These are phyloP conservation scores for Pseudogymnoascus destructans DNA, from an alignment of 2,329 filamentous ascomycete species.

Conservation along the genomic window DNA sequence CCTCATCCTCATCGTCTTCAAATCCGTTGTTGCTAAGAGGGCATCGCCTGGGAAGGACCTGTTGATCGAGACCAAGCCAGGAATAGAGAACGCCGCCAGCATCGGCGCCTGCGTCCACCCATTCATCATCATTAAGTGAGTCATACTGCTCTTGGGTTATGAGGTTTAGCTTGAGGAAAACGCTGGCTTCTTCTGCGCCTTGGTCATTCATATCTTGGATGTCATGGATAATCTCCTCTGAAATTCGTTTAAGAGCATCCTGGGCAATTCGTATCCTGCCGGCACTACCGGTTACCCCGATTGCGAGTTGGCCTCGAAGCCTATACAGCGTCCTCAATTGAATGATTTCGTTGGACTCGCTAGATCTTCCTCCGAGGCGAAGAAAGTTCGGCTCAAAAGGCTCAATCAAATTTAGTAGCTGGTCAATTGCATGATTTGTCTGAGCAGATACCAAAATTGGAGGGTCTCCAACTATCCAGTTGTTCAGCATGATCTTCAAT, in stretches of 20 bases:
- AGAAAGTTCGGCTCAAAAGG: constrained; percentile 48
- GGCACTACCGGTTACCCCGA: neutral
- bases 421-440: constrained; percentile 83
- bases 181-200: constrained; percentile 37
- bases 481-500: constrained; percentile 50
- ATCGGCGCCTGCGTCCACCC: constrained; percentile 11
- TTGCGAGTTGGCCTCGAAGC: neutral
- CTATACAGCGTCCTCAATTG: constrained; percentile 51
- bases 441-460: constrained; percentile 73
- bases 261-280: constrained; percentile 20
- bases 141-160: constrained; percentile 50
- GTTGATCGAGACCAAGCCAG: constrained; percentile 19
- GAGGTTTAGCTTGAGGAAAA: constrained; percentile 41
- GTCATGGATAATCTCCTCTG: neutral
- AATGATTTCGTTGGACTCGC: constrained; percentile 42
- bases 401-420: constrained; percentile 42
- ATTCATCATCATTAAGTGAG: constrained; percentile 41
- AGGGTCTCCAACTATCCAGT: constrained; percentile 40
- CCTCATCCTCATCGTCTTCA: constrained; percentile 19
- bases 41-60: constrained; percentile 18
- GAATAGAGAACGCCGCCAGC: neutral
- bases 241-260: constrained; percentile 10
- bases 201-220: constrained; percentile 6
- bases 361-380: constrained; percentile 34
- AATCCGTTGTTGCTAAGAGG: constrained; percentile 19